Percentiles rank a stretch among this genome's conserved stretches.
Conservation (phyloP, 352 stramenopile species). For the Plasmopara halstedii region DNA sequence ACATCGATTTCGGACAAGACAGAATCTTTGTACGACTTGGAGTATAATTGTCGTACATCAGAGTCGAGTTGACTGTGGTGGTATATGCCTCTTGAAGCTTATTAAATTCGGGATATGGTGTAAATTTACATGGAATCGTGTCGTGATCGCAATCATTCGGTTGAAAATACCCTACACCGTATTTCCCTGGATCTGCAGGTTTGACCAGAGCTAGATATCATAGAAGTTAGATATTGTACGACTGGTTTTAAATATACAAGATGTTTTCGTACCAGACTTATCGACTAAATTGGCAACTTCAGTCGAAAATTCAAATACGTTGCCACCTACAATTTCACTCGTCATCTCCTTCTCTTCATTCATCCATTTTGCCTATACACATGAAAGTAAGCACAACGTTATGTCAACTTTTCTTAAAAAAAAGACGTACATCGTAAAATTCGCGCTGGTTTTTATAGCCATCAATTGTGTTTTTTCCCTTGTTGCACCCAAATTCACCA, state of each 20-base stretch:
- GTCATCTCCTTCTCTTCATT: slow-evolving; percentile 67
- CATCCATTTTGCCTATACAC: slow-evolving; percentile 54
- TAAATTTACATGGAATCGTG: slow-evolving; percentile 38
- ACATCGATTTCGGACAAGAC: neutral
- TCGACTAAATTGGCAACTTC: slow-evolving; percentile 45
- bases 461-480: slow-evolving; percentile 52
- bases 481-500: slow-evolving; percentile 71
- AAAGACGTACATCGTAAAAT: slow-evolving; percentile 37
- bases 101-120: slow-evolving; percentile 46
- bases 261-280: slow-evolving; percentile 27
- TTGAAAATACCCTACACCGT: slow-evolving; percentile 59
- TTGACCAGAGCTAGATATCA: slow-evolving; percentile 29
- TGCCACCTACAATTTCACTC: slow-evolving; percentile 52
- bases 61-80: slow-evolving; percentile 36
- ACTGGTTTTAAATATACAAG: neutral
- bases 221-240: too few relatives aligned
- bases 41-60: slow-evolving; percentile 2
- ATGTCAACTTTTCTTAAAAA: neutral
- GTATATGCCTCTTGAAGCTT: slow-evolving; percentile 43
- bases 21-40: neutral
- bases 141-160: slow-evolving; percentile 54
- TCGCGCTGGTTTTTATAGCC: slow-evolving; percentile 60
- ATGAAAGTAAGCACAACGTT: neutral
- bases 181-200: slow-evolving; percentile 43
- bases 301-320: slow-evolving; percentile 71